Evolutionary conservation across 1,284 basidiomycete genomes (phyloP), one percentile per base, ranked within the genome.

Genomic region (Anthracocystis panici-leucophaei): DNA sequence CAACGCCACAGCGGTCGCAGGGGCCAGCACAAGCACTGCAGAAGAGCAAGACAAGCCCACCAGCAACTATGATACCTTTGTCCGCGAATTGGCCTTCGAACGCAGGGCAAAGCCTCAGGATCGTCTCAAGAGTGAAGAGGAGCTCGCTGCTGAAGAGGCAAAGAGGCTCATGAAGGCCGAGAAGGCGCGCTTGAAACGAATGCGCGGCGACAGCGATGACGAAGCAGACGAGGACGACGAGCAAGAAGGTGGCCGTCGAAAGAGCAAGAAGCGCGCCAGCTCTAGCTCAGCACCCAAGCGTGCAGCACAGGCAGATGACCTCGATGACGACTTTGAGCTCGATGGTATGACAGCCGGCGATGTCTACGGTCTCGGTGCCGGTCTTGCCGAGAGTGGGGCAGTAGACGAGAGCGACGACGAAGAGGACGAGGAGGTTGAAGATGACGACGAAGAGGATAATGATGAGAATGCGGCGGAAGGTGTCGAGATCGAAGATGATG

Each of bases 41-140:
- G 63, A 29, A 7, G 58, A 23, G 10, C 66, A 57, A n/a, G 63
- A 65, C 2, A 75, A 78, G 57, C 54, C 64, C 2, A 33, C 75
- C 27, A 84, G 84, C 66, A 75, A 80, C 25, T 99, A 99, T 82
- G 97, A 99, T 86, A 91, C 92, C 74, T 91, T 92, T 78, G 95
- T 99, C 4, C 91, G 93, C 41, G 92, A 95, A 77, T 90, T 99
- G 33, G 95, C 92, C 0, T 97, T 95, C 81, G 97, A 99, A 65
- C 91, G 92, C 75, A 90, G 97, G 4, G 93, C 96, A 9, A 93
- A 95, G 81, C 93, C 97, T 1, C 97, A 95, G 83, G 93, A 99
- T 84, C 88, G 97, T 61, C 94, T 94, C 44, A 98, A 97, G 88
- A 97, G 95, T 0, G 96, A 97, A 80, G 95, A 96, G 78, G 97